Percentiles rank a stretch among this genome's conserved stretches.
phyloP scores from a whole-genome alignment of 306 rosid genomes.

The Cicer judaicum region DNA sequence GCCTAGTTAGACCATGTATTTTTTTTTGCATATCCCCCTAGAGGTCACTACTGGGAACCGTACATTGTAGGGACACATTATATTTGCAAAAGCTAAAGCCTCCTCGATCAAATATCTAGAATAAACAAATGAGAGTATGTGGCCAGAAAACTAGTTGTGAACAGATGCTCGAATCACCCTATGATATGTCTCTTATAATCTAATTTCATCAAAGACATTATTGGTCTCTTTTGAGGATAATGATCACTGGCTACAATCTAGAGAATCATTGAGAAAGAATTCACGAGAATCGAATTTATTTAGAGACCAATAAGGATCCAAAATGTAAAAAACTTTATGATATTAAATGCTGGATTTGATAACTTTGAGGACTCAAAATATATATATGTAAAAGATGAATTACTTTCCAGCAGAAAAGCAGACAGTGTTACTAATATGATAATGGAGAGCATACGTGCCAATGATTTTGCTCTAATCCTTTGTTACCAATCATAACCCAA shows the following conservation, averaged over 20 bases:
- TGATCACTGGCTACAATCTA: slow-evolving; percentile 2
- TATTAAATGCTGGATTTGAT: slow-evolving; percentile 39
- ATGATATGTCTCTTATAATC: slow-evolving; percentile 1
- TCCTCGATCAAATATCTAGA: slow-evolving; percentile 20
- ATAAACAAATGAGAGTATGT: slow-evolving; percentile 19
- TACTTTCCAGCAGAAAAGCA: slow-evolving; percentile 46
- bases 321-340: neutral
- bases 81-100: slow-evolving; percentile 12
- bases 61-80: slow-evolving; percentile 8
- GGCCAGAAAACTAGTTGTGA: slow-evolving; percentile 19
- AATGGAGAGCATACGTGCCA: slow-evolving; percentile 28
- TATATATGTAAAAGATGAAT: slow-evolving; percentile 42
- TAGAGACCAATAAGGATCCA: slow-evolving; percentile 29
- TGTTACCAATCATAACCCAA: slow-evolving; percentile 15
- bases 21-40: slow-evolving; percentile 42
- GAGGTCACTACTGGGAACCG: slow-evolving; percentile 24
- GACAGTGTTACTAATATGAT: slow-evolving; percentile 23
- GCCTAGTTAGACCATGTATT: slow-evolving; percentile 24
- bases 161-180: slow-evolving; percentile 21
- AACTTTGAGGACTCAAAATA: slow-evolving; percentile 34
- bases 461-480: slow-evolving; percentile 32
- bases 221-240: slow-evolving; percentile 8
- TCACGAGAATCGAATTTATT: slow-evolving; percentile 44
- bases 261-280: slow-evolving; percentile 31
- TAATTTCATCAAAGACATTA: slow-evolving; percentile 9